A percentile compares a stretch with the other conserved stretches of the same genome.
Conservation (phyloP, 306 rosid species). For the Casuarina glauca region DNA sequence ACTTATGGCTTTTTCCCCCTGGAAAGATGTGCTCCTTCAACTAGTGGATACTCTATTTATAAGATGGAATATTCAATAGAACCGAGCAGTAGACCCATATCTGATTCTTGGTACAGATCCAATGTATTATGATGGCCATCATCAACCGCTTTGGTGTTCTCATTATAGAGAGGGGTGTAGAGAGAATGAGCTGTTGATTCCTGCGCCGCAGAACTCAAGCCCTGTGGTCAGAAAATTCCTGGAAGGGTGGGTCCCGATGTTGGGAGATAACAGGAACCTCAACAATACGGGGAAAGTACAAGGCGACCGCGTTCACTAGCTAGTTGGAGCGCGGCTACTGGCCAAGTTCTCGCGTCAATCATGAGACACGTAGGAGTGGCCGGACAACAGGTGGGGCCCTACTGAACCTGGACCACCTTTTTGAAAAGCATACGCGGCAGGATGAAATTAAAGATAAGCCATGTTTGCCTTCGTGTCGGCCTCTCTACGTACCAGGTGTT, state of each 20-base stretch:
- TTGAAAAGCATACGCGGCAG: no score
- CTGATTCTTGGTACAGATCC: slow-evolving; percentile 4
- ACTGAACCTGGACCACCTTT: no score
- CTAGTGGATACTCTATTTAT: neutral
- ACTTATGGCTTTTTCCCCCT: neutral
- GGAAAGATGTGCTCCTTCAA: neutral
- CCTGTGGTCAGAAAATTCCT: neutral
- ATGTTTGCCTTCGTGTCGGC: no score
- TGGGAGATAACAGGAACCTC: neutral
- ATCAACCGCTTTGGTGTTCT: neutral
- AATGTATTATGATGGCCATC: neutral
- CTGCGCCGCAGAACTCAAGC: no score
- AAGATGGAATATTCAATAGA: neutral
- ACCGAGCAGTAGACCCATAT: no score
- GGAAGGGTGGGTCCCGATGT: neutral
- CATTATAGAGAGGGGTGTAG: no score
- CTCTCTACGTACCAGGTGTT: no score
- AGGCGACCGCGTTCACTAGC: no score
- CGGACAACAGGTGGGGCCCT: no score
- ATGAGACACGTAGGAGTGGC: neutral
- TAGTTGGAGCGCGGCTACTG: neutral
- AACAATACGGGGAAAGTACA: neutral
- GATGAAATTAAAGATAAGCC: no score
- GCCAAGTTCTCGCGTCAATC: neutral
- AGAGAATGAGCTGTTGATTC: neutral